Base-by-base conservation (phyloP, 441 rosid genomes). In the Adansonia madagascariensis region DNA sequence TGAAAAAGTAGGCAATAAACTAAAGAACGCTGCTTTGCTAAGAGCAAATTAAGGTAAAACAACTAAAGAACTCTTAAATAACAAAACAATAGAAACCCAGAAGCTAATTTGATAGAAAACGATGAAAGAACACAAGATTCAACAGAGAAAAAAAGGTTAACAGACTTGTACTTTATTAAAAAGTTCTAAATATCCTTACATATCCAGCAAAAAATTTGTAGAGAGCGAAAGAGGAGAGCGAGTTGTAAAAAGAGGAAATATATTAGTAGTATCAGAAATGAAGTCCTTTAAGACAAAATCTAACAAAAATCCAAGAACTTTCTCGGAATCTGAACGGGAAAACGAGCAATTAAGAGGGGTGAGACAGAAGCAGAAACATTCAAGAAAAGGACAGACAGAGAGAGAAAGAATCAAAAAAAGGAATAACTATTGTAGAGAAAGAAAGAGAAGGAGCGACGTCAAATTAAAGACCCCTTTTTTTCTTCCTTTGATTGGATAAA, bases 361-460 rank as follows among this genome's bases (percentile, higher is more conserved):
- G 1, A 15, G 66, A 61, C 14, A 62, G 66, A 43, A 52, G 71
- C 61, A 65, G 41, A 73, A 74, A 52, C 71, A 64, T 59, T n/a
- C 22, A 65, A 71, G 74, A 78, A 69, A 70, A 49, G 20, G 85
- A 86, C 78, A 31, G 82, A 86, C 74, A 67, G 4, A 53, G 3
- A 4, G 56, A 46, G 4, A 44, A 9, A 2, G 39, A 49, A 4
- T 11, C 6, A 1, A 3, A n/a, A 61, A 61, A 12, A 61, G 17
- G 63, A 60, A 17, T 3, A 27, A 18, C n/a, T 57, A 57, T 8
- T 20, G 27, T 5, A 41, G 72, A 3, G 11, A 7, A 1, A 31
- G 35, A 3, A 3, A 43, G 6, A 71, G 8, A 6, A 24, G 1
- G 11, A 35, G 18, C 14, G 7, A 43, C 18, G 17, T 60, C 10